Evolutionary conservation across 2,329 filamentous ascomycete genomes (phyloP).

Genomic region (Calonectria honghensis): DNA sequence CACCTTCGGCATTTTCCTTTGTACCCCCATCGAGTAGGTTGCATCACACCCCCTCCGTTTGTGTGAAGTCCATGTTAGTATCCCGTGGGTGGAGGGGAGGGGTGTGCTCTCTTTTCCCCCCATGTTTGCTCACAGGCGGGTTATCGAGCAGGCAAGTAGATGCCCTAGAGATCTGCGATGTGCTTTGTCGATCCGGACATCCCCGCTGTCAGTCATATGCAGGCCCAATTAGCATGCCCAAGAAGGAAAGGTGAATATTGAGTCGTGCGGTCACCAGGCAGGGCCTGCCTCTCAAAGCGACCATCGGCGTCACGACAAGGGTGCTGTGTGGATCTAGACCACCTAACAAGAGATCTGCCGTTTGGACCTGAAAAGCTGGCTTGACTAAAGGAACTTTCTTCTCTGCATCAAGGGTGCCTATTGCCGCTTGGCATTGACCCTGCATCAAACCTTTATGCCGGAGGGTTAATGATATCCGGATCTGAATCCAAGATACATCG

Average conservation of each 20-base stretch:
- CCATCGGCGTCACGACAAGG: not conserved
- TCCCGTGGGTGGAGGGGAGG: not conserved
- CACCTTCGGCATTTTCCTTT: not conserved
- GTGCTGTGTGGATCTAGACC: not conserved
- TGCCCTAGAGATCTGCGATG: not conserved
- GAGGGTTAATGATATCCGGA: not conserved
- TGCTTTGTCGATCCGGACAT: slow-evolving; percentile 11
- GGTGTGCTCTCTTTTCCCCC: not conserved
- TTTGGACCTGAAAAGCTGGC: not conserved
- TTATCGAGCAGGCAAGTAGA: not conserved
- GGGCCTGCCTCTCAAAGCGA: not conserved
- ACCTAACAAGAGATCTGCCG: not conserved
- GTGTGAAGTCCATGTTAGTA: slow-evolving; percentile 1
- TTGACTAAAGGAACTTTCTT: not conserved
- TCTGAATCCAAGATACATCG: not conserved
- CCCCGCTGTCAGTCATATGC: slow-evolving; percentile 10
- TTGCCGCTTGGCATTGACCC: not conserved
- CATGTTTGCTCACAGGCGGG: not conserved
- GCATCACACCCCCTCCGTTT: not conserved
- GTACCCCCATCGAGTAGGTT: not conserved
- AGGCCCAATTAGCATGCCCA: not conserved
- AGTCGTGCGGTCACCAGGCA: not conserved
- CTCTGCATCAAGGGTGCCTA: not conserved
- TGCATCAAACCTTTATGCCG: not conserved
- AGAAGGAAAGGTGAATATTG: not conserved